phyloP scores from a whole-genome alignment of 2,329 filamentous ascomycete species.

The Acrodontium crateriforme region DNA sequence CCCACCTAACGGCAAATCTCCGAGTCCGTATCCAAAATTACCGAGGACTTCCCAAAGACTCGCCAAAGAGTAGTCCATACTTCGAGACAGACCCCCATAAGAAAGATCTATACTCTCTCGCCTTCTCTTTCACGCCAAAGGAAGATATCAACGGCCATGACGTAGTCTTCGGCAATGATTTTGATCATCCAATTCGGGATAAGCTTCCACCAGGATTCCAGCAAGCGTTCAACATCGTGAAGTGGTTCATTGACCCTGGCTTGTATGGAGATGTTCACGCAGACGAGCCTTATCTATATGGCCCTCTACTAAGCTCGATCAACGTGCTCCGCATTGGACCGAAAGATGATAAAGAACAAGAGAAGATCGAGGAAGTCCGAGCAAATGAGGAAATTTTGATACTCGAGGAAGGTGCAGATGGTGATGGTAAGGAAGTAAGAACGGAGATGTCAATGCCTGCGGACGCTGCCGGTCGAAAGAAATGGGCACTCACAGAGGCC shows the following conservation, averaged over 20 bases:
- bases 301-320: slow-evolving; percentile 65
- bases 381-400: slow-evolving; percentile 46
- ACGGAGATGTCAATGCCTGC: slow-evolving; percentile 27
- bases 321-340: slow-evolving; percentile 59
- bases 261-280: slow-evolving; percentile 82
- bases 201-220: slow-evolving; percentile 74
- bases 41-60: slow-evolving; percentile 53
- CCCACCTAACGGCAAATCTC: slow-evolving; percentile 52
- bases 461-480: slow-evolving; percentile 37
- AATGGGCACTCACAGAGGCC: slow-evolving; percentile 43
- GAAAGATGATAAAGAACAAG: slow-evolving; percentile 23
- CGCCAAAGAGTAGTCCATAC: slow-evolving; percentile 53
- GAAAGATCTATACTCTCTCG: slow-evolving; percentile 73
- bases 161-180: slow-evolving; percentile 89
- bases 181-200: slow-evolving; percentile 79
- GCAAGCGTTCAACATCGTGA: slow-evolving; percentile 71
- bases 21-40: slow-evolving; percentile 61
- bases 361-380: slow-evolving; percentile 16
- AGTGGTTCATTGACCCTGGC: slow-evolving; percentile 82
- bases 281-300: slow-evolving; percentile 75
- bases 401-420: slow-evolving; percentile 39
- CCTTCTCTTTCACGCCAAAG: slow-evolving; percentile 65
- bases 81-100: slow-evolving; percentile 58
- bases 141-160: slow-evolving; percentile 50
- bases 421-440: slow-evolving; percentile 29